A percentile compares a stretch with the other conserved stretches of the same genome.
phyloP scores from a whole-genome alignment of 2,329 filamentous ascomycete genomes.

The Grosmannia clavigera region DNA sequence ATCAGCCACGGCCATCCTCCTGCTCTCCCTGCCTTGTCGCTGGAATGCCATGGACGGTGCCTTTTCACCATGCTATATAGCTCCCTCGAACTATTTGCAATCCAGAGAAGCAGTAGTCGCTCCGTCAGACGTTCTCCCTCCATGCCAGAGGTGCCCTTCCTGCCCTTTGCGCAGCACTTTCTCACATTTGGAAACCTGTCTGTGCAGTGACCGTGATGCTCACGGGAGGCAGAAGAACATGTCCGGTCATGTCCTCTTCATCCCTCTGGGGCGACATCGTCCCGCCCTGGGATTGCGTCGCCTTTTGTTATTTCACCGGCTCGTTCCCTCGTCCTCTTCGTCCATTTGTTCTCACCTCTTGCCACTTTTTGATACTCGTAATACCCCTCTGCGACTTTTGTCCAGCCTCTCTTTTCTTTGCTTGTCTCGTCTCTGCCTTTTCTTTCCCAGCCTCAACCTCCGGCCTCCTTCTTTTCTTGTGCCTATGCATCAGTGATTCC shows the following conservation, averaged over 20 bases:
- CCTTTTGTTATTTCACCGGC: not conserved
- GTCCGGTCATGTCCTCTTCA: not conserved
- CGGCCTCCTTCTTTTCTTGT: not conserved
- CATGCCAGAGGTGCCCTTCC: not conserved
- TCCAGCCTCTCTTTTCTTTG: not conserved
- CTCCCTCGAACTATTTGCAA: not conserved
- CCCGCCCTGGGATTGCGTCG: not conserved
- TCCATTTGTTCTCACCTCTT: not conserved
- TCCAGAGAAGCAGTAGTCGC: not conserved
- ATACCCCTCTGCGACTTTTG: not conserved
- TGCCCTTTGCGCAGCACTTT: not conserved
- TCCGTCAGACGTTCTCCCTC: not conserved
- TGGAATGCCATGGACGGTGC: not conserved
- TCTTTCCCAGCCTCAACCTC: not conserved
- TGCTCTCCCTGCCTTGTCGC: not conserved
- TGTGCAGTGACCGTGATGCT: not conserved
- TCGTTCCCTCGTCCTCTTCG: not conserved
- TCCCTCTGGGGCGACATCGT: not conserved
- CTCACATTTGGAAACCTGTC: not conserved
- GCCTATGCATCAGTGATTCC: not conserved
- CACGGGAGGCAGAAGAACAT: not conserved
- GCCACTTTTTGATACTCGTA: not conserved
- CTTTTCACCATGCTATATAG: not conserved
- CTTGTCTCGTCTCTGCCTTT: not conserved
- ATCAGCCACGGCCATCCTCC: not conserved